phyloP scores from a whole-genome alignment of 129 eudicot genomes.

The Solidago caesia region DNA sequence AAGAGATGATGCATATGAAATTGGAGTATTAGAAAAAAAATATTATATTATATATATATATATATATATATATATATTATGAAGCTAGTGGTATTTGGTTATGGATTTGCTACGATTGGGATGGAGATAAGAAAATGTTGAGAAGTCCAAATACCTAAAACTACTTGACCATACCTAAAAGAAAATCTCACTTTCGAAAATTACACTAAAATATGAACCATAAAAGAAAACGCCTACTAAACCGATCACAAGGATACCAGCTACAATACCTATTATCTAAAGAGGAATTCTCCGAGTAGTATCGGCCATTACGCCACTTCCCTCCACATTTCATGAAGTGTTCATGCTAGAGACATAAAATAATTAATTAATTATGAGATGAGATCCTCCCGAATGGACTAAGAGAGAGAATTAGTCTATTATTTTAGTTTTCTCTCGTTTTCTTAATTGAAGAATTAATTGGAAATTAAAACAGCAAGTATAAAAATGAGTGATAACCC shows the following conservation, averaged over 20 bases:
- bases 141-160: too few relatives aligned
- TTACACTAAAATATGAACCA: conserved; percentile 6
- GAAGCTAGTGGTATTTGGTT: too few relatives aligned
- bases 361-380: conserved; percentile 1
- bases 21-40: too few relatives aligned
- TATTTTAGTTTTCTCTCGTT: not conserved
- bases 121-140: too few relatives aligned
- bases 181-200: too few relatives aligned
- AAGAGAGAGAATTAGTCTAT: conserved; percentile 15
- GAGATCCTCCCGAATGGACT: conserved; percentile 14
- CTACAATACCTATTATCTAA: not conserved
- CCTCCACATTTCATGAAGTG: conserved; percentile 23
- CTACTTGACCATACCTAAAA: too few relatives aligned
- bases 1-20: too few relatives aligned
- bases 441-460: not conserved
- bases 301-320: conserved; percentile 11
- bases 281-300: not conserved
- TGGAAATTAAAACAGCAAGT: too few relatives aligned
- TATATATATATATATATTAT: too few relatives aligned
- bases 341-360: conserved; percentile 18
- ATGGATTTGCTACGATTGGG: too few relatives aligned
- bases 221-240: conserved; percentile 10
- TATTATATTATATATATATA: too few relatives aligned
- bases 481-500: not conserved
- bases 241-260: conserved; percentile 9